Base-by-base conservation (phyloP, 2,329 filamentous ascomycete genomes). In the Cercospora sesami region DNA sequence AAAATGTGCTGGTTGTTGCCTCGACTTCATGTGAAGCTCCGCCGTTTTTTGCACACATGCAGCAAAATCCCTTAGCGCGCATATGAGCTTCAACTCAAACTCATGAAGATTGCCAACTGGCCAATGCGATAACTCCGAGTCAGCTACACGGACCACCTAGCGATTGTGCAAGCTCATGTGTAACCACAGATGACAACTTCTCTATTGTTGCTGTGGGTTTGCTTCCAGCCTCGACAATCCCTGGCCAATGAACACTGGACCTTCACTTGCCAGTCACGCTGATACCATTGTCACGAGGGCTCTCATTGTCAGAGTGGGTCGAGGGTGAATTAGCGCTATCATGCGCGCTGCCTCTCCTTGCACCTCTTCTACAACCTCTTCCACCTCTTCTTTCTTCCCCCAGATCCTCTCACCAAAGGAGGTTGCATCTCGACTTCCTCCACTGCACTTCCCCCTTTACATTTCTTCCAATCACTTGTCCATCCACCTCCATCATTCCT, bases 251-350 rank as follows among this genome's bases (percentile, higher is more conserved):
- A 36, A n/a, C 5, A 30, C 55, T 21, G 8, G 55, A 9, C 5
- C 55, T 59, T 59, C 55, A 59, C 55, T 59, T 59, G 31, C 9
- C 55, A 36, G 55, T 16, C 55, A 59, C n/a, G 5, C 55, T 21
- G n/a, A 21, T 59, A 30, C 30, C 18, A 59, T 36, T 59, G 30
- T 59, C 55, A 36, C 55, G 55, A 59, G 55, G 26, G 30, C 8
- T 59, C n/a, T 23, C 12, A 31, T 36, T 59, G 14, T 59, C 28
- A 33, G 5, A 36, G 31, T 59, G 55, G 31, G 55, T 16, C n/a
- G 28, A 4, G 9, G 10, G 55, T 59, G 55, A 36, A 18, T 36
- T 31, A 59, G 55, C 55, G 31, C 55, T 36, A 9, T 59, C 21
- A 30, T 23, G 55, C 30, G 55, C 26, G 55, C 55, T 59, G 55